These are phyloP conservation scores for Diospyros lotus DNA, from an alignment of 148 eudicot genomes.

Conservation along the genomic window DNA sequence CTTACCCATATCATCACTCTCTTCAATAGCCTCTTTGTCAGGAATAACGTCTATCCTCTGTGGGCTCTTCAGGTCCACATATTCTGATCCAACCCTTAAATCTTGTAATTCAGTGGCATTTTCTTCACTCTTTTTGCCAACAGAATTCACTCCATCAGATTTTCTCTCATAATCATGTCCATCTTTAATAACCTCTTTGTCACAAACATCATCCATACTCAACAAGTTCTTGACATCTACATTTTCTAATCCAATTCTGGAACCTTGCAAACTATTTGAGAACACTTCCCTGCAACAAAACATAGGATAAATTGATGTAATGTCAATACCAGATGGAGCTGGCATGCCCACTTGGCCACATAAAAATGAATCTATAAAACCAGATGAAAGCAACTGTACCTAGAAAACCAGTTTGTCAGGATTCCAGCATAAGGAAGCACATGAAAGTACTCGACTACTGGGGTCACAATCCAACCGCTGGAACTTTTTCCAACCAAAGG, in stretches of 20 bases:
- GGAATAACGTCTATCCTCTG: neutral
- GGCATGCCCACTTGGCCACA: neutral
- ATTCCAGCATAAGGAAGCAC: slow-evolving; percentile 71
- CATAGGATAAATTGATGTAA: slow-evolving; percentile 1
- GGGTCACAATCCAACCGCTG: slow-evolving; percentile 45
- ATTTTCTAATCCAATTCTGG: neutral
- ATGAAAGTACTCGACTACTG: slow-evolving; percentile 66
- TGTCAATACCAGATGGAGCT: neutral
- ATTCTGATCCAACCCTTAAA: neutral
- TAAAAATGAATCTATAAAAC: neutral
- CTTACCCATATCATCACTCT: slow-evolving; percentile 26
- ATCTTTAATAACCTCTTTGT: too few species aligned
- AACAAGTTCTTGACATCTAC: too few species aligned
- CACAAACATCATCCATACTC: too few species aligned
- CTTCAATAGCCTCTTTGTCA: slow-evolving; percentile 23
- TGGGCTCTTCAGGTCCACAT: neutral
- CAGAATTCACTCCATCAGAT: too few species aligned
- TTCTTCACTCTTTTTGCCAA: too few species aligned
- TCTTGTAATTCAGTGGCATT: too few species aligned
- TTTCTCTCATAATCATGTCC: too few species aligned
- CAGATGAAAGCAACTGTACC: slow-evolving; percentile 33
- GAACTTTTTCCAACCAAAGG: slow-evolving; percentile 51
- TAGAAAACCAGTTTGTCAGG: slow-evolving; percentile 45
- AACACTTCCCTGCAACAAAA: slow-evolving; percentile 15
- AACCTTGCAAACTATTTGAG: slow-evolving; percentile 10